Evolutionary conservation across 2,329 filamentous ascomycete species (phyloP).

Genomic region (Aphanocladium album): DNA sequence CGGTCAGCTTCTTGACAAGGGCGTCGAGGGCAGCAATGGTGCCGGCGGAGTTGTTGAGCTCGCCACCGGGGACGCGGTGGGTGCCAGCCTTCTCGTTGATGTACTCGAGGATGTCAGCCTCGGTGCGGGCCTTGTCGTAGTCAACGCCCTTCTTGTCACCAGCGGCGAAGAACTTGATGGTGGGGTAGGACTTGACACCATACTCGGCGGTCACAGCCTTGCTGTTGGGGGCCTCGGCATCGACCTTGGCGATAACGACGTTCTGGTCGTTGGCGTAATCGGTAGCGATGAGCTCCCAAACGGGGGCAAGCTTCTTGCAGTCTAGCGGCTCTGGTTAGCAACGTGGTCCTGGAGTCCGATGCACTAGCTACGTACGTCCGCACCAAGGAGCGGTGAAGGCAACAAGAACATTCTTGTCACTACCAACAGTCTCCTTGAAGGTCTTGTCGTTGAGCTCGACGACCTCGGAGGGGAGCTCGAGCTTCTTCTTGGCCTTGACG

Average conservation of each 20-base stretch:
- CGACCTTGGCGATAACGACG: conserved; percentile 90
- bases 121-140: conserved; percentile 72
- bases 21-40: conserved; percentile 74
- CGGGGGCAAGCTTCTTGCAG: conserved; percentile 91
- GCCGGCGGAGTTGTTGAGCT: conserved; percentile 72
- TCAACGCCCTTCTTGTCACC: conserved; percentile 66
- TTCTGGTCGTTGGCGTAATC: conserved; percentile 73
- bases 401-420: conserved; percentile 85
- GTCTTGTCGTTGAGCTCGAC: conserved; percentile 72
- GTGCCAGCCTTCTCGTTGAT: conserved; percentile 88
- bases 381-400: conserved; percentile 99
- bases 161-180: conserved; percentile 95
- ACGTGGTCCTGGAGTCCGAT: background rate
- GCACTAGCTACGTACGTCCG: conserved; percentile 66
- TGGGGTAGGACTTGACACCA: conserved; percentile 83
- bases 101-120: conserved; percentile 72
- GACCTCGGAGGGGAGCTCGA: conserved; percentile 67
- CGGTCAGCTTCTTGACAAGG: conserved; percentile 68
- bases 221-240: conserved; percentile 81
- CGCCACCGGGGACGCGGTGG: conserved; percentile 75
- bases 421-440: conserved; percentile 73
- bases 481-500: conserved; percentile 72
- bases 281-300: conserved; percentile 80
- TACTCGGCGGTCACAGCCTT: conserved; percentile 73
- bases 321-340: conserved; percentile 48